A percentile compares a stretch with the other conserved stretches of the same genome.
These are phyloP conservation scores for Hebeloma cylindrosporum DNA, from an alignment of 768 basidiomycete species.

Conservation along the genomic window DNA sequence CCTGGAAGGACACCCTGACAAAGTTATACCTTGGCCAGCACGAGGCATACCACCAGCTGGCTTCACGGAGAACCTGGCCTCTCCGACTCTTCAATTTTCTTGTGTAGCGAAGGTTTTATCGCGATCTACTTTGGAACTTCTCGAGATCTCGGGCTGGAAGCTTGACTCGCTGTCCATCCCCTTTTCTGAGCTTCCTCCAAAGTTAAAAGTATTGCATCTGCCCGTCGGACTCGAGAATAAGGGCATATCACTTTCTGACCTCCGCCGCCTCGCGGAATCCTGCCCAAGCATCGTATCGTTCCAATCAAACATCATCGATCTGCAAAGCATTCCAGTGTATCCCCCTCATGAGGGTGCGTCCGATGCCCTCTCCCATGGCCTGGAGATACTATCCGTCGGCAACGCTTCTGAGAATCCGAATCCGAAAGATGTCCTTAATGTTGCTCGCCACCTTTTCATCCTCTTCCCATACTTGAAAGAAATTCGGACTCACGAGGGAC, in stretches of 20 bases:
- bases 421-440: background rate
- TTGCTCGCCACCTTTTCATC: slow-evolving; percentile 12
- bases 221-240: background rate
- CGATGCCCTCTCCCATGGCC: too few relatives aligned
- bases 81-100: too few relatives aligned
- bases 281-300: slow-evolving; percentile 4
- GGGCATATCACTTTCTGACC: slow-evolving; percentile 1
- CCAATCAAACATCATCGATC: slow-evolving; percentile 3
- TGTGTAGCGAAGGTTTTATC: too few relatives aligned
- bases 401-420: background rate
- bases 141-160: too few relatives aligned
- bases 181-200: background rate
- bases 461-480: slow-evolving; percentile 10
- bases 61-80: too few relatives aligned
- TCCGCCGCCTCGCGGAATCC: background rate
- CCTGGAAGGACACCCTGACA: too few relatives aligned
- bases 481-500: slow-evolving; percentile 5
- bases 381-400: slow-evolving; percentile 1
- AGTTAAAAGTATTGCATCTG: slow-evolving; percentile 4
- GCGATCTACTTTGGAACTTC: too few relatives aligned
- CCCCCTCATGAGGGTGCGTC: background rate
- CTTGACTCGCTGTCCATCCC: too few relatives aligned
- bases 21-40: too few relatives aligned
- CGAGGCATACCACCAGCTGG: too few relatives aligned
- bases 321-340: background rate